These are phyloP conservation scores for Cytospora schulzeri DNA, from an alignment of 2,329 filamentous ascomycete species.

Conservation along the genomic window DNA sequence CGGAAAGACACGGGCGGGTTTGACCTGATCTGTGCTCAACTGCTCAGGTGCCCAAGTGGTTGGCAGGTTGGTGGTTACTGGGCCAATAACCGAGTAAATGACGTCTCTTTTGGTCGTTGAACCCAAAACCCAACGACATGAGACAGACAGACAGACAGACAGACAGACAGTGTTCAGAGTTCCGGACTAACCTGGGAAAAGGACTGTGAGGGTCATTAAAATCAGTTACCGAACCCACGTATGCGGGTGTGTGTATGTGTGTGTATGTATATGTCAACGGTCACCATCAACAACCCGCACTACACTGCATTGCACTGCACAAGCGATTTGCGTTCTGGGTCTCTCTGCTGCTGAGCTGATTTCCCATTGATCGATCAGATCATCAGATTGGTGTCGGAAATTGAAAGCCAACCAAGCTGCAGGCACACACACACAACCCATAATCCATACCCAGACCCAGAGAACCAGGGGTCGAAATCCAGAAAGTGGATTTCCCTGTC, in stretches of 20 bases:
- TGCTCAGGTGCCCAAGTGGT: too few relatives aligned
- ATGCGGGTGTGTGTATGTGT: background rate
- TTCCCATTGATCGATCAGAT: too few relatives aligned
- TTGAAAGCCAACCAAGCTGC: too few relatives aligned
- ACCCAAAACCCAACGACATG: background rate
- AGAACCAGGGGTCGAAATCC: background rate
- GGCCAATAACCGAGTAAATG: constrained; percentile 2
- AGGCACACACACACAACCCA: too few relatives aligned
- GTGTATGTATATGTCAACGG: too few relatives aligned
- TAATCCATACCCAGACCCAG: too few relatives aligned
- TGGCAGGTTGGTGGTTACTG: background rate
- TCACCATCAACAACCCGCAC: background rate
- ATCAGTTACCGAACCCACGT: background rate
- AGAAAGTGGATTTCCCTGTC: background rate
- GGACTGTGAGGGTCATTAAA: too few relatives aligned
- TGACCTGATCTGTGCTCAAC: background rate
- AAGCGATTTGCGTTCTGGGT: too few relatives aligned
- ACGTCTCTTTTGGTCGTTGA: constrained; percentile 1
- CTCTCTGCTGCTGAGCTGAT: too few relatives aligned
- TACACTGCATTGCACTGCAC: too few relatives aligned
- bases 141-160: too few relatives aligned
- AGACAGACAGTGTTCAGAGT: background rate
- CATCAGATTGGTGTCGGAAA: too few relatives aligned
- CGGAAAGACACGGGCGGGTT: background rate
- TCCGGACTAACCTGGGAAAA: background rate